These are phyloP conservation scores for Boletus vinaceobasis DNA, from an alignment of 768 basidiomycete genomes.

Conservation along the genomic window DNA sequence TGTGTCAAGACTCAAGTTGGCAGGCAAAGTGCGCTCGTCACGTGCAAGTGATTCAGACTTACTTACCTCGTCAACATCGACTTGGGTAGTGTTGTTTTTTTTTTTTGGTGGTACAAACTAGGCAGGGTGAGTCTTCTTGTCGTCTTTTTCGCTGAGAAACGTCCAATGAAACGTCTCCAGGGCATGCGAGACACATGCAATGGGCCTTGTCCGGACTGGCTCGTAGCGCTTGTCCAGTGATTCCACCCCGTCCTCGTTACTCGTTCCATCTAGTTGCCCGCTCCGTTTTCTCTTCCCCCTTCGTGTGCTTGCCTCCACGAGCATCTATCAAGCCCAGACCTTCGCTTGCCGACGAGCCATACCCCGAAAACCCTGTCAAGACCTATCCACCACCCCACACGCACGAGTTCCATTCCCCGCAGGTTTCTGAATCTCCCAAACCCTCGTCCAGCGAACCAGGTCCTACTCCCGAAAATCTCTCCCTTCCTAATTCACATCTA, in stretches of 20 bases:
- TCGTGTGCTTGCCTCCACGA: not conserved
- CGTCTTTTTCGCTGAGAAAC: not conserved
- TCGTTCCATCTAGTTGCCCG: not conserved
- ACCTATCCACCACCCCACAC: not conserved
- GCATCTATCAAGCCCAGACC: constrained; percentile 1
- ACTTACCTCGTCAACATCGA: not conserved
- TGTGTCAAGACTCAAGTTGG: not conserved
- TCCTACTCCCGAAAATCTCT: not conserved
- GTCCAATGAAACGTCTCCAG: constrained; percentile 15
- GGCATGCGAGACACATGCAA: constrained; percentile 72
- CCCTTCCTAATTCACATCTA: not conserved
- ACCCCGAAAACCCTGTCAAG: not conserved
- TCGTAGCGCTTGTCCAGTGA: constrained; percentile 34
- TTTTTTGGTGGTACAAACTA: not conserved
- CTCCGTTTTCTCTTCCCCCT: constrained; percentile 8
- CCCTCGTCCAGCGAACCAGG: not conserved
- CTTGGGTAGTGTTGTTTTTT: not conserved
- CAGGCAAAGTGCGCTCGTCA: constrained; percentile 11
- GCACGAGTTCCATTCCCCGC: not conserved
- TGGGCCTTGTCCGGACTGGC: constrained; percentile 56
- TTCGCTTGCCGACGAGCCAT: not conserved
- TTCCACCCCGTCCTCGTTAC: not conserved
- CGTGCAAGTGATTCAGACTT: constrained; percentile 19
- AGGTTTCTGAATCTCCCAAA: not conserved
- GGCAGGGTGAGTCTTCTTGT: constrained; percentile 15